Evolutionary conservation across 2,329 filamentous ascomycete genomes (phyloP).

Genomic region (Aureobasidium zeae): DNA sequence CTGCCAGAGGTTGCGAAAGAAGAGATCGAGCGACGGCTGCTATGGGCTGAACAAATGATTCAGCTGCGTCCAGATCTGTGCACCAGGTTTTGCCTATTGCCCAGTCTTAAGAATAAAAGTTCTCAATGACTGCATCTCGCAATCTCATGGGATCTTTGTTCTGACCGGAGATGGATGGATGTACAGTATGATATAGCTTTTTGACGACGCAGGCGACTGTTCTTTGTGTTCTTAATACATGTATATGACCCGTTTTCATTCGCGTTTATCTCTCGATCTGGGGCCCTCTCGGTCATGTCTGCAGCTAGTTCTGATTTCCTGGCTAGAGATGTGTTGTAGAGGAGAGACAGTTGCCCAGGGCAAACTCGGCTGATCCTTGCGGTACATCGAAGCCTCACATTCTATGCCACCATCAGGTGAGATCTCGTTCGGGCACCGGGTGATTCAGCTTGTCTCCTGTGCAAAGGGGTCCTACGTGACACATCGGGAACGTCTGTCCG

Average conservation of each 20-base stretch:
- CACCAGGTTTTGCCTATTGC: conserved; percentile 6
- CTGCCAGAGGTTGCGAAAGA: conserved; percentile 4
- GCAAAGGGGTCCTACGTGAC: neutral
- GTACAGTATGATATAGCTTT: too few relatives aligned
- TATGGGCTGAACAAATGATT: conserved; percentile 6
- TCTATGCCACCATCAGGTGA: conserved; percentile 5
- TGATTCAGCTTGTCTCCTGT: conserved; percentile 8
- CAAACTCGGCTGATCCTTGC: conserved; percentile 1
- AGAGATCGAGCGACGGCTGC: conserved; percentile 4
- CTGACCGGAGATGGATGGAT: too few relatives aligned
- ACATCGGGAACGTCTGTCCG: too few relatives aligned
- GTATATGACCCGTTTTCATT: too few relatives aligned
- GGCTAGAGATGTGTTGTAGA: too few relatives aligned
- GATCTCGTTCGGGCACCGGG: neutral
- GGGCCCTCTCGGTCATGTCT: too few relatives aligned
- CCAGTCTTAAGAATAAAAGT: neutral
- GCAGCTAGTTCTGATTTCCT: too few relatives aligned
- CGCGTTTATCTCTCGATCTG: too few relatives aligned
- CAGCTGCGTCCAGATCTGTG: neutral
- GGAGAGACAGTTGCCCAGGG: too few relatives aligned
- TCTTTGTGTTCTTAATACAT: too few relatives aligned
- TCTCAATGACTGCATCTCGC: neutral
- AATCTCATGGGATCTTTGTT: too few relatives aligned
- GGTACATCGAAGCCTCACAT: neutral
- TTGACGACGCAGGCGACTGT: too few relatives aligned